Evolutionary conservation across 2,329 filamentous ascomycete genomes (phyloP).

Genomic region (Knufia fluminis): DNA sequence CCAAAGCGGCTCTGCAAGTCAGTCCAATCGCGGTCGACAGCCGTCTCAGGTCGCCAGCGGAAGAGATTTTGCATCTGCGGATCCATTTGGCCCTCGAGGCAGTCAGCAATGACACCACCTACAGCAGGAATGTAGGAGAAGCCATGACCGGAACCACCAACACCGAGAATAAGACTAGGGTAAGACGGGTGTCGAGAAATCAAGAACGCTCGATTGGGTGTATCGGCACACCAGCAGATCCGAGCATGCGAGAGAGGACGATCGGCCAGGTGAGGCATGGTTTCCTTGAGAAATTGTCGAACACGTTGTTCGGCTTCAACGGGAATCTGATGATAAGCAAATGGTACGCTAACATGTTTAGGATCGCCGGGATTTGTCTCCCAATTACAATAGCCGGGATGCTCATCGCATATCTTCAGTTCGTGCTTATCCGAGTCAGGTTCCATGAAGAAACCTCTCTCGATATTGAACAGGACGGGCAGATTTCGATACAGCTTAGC

Average conservation of each 20-base stretch:
- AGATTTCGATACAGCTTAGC: slow-evolving; percentile 33
- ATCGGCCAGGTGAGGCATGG: slow-evolving; percentile 44
- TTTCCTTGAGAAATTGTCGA: slow-evolving; percentile 42
- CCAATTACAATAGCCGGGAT: slow-evolving; percentile 48
- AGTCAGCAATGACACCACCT: slow-evolving; percentile 42
- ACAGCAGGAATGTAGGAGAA: slow-evolving; percentile 47
- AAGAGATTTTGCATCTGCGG: slow-evolving; percentile 35
- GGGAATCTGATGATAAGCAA: slow-evolving; percentile 37
- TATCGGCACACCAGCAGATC: slow-evolving; percentile 51
- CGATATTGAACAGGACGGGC: slow-evolving; percentile 40
- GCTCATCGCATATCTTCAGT: slow-evolving; percentile 41
- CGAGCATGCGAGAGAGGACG: slow-evolving; percentile 42
- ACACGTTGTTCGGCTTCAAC: slow-evolving; percentile 39
- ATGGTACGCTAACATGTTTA: slow-evolving; percentile 31
- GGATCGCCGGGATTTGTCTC: slow-evolving; percentile 24
- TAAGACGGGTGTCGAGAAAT: slow-evolving; percentile 42
- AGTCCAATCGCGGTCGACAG: slow-evolving; percentile 38
- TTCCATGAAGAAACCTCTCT: slow-evolving; percentile 44
- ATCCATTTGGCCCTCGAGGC: slow-evolving; percentile 38
- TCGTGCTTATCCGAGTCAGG: slow-evolving; percentile 32
- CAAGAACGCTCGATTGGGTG: slow-evolving; percentile 44
- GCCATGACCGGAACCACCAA: slow-evolving; percentile 45
- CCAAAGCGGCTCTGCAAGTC: slow-evolving; percentile 42
- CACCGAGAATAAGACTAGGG: slow-evolving; percentile 37
- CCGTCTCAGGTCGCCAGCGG: slow-evolving; percentile 45